These are phyloP conservation scores for Pseudogymnoascus sp. DNA, from an alignment of 2,329 filamentous ascomycete genomes.

Conservation along the genomic window DNA sequence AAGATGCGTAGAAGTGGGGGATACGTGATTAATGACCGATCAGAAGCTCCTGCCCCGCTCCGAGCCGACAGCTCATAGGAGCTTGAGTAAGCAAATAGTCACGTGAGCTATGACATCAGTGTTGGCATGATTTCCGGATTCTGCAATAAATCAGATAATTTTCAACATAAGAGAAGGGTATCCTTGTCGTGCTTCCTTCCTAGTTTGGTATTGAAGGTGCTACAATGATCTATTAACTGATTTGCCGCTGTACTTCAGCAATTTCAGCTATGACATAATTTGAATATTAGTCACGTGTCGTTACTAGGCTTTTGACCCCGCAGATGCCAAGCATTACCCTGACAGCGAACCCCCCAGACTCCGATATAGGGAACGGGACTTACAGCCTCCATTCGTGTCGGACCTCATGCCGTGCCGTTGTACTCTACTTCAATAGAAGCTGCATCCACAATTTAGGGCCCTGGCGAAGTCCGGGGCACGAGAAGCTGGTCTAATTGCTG, in stretches of 20 bases:
- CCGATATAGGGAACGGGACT: constrained; percentile 7
- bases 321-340: not conserved
- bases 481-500: not conserved
- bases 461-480: not conserved
- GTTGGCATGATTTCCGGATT: not conserved
- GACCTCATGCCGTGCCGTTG: not conserved
- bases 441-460: not conserved
- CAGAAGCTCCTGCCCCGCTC: constrained; percentile 8
- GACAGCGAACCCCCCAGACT: not conserved
- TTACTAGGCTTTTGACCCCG: not conserved
- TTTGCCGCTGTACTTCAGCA: not conserved
- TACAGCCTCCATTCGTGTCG: not conserved
- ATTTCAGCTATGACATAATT: not conserved
- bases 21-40: constrained; percentile 6
- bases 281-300: not conserved
- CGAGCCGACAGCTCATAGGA: constrained; percentile 5
- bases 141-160: not conserved
- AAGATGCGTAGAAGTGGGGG: constrained; percentile 1
- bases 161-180: not conserved
- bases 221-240: not conserved
- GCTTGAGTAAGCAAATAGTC: not conserved
- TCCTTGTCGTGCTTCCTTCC: not conserved
- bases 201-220: not conserved
- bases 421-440: not conserved
- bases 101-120: constrained; percentile 1